Evolutionary conservation across 306 rosid species (phyloP).

Genomic region (Ochetophila trinervis): DNA sequence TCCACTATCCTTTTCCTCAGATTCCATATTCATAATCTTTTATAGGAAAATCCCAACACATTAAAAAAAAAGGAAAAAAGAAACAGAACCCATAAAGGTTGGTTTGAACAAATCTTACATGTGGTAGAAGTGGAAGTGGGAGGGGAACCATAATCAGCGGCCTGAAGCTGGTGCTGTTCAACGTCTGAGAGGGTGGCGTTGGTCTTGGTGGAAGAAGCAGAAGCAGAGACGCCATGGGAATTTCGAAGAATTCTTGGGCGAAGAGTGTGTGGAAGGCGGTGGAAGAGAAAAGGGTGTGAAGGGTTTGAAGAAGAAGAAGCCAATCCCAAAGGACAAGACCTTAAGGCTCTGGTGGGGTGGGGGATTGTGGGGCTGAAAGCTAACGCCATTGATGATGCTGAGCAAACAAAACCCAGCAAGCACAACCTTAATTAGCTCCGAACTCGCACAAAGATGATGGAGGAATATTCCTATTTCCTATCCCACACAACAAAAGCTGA

Average conservation of each 20-base stretch:
- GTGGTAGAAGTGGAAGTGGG: slow-evolving; percentile 26
- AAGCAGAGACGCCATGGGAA: slow-evolving; percentile 21
- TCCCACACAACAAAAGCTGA: neutral
- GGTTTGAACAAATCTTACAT: slow-evolving; percentile 26
- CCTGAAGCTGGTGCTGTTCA: slow-evolving; percentile 20
- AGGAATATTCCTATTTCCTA: slow-evolving; percentile 18
- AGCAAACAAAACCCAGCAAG: neutral
- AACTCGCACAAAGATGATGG: neutral
- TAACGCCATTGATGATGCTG: slow-evolving; percentile 24
- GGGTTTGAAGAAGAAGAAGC: slow-evolving; percentile 18
- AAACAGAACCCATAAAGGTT: neutral
- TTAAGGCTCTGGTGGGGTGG: slow-evolving; percentile 27
- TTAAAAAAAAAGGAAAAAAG: neutral
- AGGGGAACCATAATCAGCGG: slow-evolving; percentile 10
- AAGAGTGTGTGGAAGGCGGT: slow-evolving; percentile 12
- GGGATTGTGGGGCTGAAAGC: slow-evolving; percentile 29
- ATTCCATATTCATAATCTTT: too few species aligned
- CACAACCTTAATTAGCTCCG: too few species aligned
- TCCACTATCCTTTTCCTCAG: too few species aligned
- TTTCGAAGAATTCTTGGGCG: neutral
- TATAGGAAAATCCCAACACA: neutral
- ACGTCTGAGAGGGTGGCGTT: slow-evolving; percentile 36
- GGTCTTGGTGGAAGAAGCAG: slow-evolving; percentile 19
- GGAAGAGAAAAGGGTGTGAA: slow-evolving; percentile 10
- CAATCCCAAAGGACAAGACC: slow-evolving; percentile 16